Base-by-base conservation (phyloP, 2,329 filamentous ascomycete species). In the Bipolaris victoriae region DNA sequence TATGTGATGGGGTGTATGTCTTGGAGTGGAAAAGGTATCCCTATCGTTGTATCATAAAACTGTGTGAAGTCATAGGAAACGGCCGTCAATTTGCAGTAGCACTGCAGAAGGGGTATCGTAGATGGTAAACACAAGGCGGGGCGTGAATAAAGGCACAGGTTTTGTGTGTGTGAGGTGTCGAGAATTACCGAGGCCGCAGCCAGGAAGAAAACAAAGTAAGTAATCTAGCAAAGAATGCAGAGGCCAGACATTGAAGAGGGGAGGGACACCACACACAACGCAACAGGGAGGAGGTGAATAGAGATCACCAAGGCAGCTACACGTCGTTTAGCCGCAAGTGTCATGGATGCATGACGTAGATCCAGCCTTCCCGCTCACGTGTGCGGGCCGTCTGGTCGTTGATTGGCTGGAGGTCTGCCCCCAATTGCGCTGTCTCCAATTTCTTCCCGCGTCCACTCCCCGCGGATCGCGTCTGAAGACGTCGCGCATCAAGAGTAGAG, bases 311-410 rank as follows among this genome's bases (percentile, higher is more conserved):
- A 73, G 69, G 71, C 68, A 75, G 66, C 62, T 63, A 63, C 68
- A 66, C 36, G 48, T 60, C 22, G 40, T 43, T 43, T 58, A 43
- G 63, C 59, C 63, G 60, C 67, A 66, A 49, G 55, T 62, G 61
- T 57, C 44, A 62, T 73, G 67, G 46, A 62, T 73, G 67, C 70
- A 74, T 76, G 73, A 76, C 73, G 73, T 76, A 70, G 62, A 56
- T 58, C 65, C 43, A 61, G 58, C 41, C 58, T 48, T 61, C 60
- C 51, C 60, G 57, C 60, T 67, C 65, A 69, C 63, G 62, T 69
- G 68, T 64, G 65, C 65, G 66, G 69, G 62, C 57, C 59, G 22
- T 60, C 61, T 58, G 44, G 15, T 16, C 49, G 43, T 26, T 68
- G 44, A 71, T 72, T 71, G 55, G 68, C 58, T 55, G 58, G 54